phyloP scores from a whole-genome alignment of 371 early-diverging fungal species.

The Fennellomyces sp. region DNA sequence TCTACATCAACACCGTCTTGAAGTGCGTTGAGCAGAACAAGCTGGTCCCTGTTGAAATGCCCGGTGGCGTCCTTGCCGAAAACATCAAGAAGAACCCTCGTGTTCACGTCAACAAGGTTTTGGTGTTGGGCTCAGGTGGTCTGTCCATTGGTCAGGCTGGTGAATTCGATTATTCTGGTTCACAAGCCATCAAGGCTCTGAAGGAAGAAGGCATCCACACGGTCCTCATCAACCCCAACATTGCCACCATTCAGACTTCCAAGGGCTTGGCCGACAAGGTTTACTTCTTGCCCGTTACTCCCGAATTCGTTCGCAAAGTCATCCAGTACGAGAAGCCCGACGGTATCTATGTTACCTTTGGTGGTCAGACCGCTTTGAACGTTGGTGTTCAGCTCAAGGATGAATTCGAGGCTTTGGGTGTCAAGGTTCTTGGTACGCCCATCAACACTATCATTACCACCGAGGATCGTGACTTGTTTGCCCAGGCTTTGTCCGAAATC shows the following conservation, averaged over 20 bases:
- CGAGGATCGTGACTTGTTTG: slow-evolving; percentile 96
- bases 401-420: slow-evolving; percentile 72
- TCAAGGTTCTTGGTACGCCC: slow-evolving; percentile 93
- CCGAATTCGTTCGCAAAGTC: slow-evolving; percentile 89
- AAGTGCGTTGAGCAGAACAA: slow-evolving; percentile 74
- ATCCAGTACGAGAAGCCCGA: slow-evolving; percentile 93
- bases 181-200: slow-evolving; percentile 96
- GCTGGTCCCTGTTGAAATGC: slow-evolving; percentile 74
- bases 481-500: slow-evolving; percentile 85
- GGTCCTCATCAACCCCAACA: slow-evolving; percentile 94
- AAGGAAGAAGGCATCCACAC: slow-evolving; percentile 89
- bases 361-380: slow-evolving; percentile 95
- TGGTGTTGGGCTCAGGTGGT: slow-evolving; percentile 94
- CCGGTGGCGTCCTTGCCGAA: slow-evolving; percentile 61
- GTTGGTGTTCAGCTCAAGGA: slow-evolving; percentile 90
- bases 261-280: slow-evolving; percentile 90
- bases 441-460: slow-evolving; percentile 86
- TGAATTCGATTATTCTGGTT: slow-evolving; percentile 97
- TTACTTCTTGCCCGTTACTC: slow-evolving; percentile 93
- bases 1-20: slow-evolving; percentile 79
- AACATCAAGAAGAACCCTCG: slow-evolving; percentile 53
- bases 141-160: slow-evolving; percentile 97
- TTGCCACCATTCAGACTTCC: slow-evolving; percentile 97
- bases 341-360: slow-evolving; percentile 91
- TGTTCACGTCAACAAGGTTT: slow-evolving; percentile 81